Evolutionary conservation across 208 protist species (phyloP), one percentile per base, ranked within the genome.

Genomic region (Trypanosoma scelopori): DNA sequence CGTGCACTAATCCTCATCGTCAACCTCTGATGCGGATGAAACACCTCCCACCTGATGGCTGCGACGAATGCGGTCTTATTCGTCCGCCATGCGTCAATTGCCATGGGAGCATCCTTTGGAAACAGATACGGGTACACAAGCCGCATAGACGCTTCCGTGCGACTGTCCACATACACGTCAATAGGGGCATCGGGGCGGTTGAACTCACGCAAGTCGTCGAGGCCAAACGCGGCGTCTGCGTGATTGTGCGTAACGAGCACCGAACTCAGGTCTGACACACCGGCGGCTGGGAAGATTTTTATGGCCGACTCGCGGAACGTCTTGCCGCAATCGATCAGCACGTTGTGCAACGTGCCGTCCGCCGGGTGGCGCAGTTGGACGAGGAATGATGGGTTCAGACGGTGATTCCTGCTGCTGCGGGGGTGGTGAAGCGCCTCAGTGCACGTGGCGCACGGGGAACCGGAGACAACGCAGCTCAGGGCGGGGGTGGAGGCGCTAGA

Each of bases 141-240:
- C 20, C 71, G 43, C 65, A 81, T 76, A 13, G 55, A 68, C 5
- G 16, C 16, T n/a, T 78, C 25, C 5, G 82, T 88, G 9, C 49
- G 47, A n/a, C 7, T 55, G 55, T 88, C 82, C 0, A 69, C 75
- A 55, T 62, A 76, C 4, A 88, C 74, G n/a, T 55, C 50, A 27
- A 69, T 63, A 1, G 71, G 39, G 62, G 55, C 65, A 49, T 77
- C 78, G 9, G 20, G 12, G 3, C 76, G 71, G 37, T 73, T 76
- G 58, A 84, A 79, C 65, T 94, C 88, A 13, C 87, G 73, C 20
- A 94, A 65, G 63, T 94, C 87, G 56, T 94, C 87, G 28, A 94
- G 46, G 39, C 87, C 87, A 27, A 88, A 71, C 13, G 57, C 57
- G 23, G 87, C 87, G 61, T 94, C 87, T 22, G 81, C 81, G 71